Evolutionary conservation across 768 basidiomycete genomes (phyloP), one percentile per base, ranked within the genome.

Genomic region (Amanita rubescens): DNA sequence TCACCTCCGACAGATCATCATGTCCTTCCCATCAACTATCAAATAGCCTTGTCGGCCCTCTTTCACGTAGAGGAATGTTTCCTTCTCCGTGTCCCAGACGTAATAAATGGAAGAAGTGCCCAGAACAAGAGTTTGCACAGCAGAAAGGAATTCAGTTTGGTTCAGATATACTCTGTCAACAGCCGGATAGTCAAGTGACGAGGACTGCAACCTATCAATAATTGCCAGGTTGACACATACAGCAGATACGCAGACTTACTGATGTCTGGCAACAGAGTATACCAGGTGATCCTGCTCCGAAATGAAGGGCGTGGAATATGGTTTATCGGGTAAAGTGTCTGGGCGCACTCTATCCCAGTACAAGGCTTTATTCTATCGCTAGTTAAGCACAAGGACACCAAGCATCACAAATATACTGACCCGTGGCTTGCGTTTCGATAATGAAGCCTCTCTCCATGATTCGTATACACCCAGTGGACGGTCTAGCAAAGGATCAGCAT

Each of bases 51-150:
- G 63, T 19, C 69, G 63, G 12, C 67, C 71, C 24, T 70, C 63
- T 3, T 66, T 68, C 10, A 69, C 62, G 53, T 79, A 77, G 2
- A 78, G 63, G 60, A 94, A 92, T 15, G 69, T 73, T 58, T 89
- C 84, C 2, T 62, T 62, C 2, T 32, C 30, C 1, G 66, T 42
- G 63, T 89, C 76, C 90, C 90, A 93, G 8, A 67, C 67, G 63
- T 85, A 78, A 25, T 87, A 69, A 4, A 71, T 60, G 14, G 90
- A 90, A 0, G 89, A 86, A 4, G 79, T 75, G 39, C 90, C 90
- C 30, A 85, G 69, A 5, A 84, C 70, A 2, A 77, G 78, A 65
- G 74, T 70, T 53, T 75, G 76, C 27, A 91, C 71, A 5, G 77
- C 78, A 11, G 65, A 56, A 14, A 84, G 68, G 22, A 89, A 63